Conservation (phyloP, 345 rosid species). For the Eucalyptus microcorys region DNA sequence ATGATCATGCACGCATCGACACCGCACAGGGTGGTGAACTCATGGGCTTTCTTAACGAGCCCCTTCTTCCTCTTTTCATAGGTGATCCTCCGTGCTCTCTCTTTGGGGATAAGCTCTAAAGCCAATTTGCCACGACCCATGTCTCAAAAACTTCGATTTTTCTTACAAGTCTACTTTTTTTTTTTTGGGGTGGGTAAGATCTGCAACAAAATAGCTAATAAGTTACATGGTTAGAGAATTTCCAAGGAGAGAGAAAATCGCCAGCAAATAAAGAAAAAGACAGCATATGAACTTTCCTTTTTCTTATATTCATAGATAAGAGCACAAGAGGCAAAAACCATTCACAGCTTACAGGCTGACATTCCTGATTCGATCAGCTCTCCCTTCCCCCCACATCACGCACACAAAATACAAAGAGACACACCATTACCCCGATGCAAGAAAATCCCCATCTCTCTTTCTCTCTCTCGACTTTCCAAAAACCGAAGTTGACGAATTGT, state of each 20-base stretch:
- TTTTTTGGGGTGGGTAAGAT: background rate
- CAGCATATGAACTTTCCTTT: background rate
- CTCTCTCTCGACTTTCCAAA: background rate
- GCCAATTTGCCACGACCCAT: constrained; percentile 25
- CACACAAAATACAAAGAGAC: background rate
- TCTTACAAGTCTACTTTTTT: background rate
- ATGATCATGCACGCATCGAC: constrained; percentile 19
- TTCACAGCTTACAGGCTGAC: background rate
- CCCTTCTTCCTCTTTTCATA: constrained; percentile 20
- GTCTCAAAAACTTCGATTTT: background rate
- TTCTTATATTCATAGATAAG: background rate
- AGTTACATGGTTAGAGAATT: background rate
- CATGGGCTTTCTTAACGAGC: constrained; percentile 12
- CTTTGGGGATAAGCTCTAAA: constrained; percentile 12
- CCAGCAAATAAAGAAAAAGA: background rate
- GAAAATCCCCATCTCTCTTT: background rate
- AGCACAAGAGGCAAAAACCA: background rate
- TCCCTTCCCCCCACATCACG: background rate
- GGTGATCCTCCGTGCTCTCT: constrained; percentile 8
- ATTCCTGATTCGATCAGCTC: background rate
- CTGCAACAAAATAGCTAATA: background rate
- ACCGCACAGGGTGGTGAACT: constrained; percentile 11
- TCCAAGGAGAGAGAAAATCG: background rate
- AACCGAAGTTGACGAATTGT: background rate
- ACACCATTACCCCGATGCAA: background rate